phyloP scores from a whole-genome alignment of 768 basidiomycete genomes.

The Strobilomyces echinocephalus region DNA sequence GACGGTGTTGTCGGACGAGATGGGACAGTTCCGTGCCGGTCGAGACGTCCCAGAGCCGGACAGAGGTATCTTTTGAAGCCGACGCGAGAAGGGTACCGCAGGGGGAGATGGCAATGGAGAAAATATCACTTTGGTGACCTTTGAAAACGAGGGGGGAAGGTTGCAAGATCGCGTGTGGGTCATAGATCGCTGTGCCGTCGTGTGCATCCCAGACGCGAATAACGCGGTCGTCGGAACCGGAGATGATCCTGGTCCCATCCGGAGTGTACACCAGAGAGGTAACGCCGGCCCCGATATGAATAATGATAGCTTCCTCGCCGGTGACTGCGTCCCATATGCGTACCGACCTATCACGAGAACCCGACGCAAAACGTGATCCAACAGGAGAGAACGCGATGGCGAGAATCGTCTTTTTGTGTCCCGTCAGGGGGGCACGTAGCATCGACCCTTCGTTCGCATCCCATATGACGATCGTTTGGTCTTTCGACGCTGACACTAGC shows the following conservation, averaged over 20 bases:
- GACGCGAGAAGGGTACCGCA: conserved; percentile 27
- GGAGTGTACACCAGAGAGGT: conserved; percentile 26
- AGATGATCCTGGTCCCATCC: conserved; percentile 27
- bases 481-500: conserved; percentile 25
- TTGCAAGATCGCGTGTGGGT: conserved; percentile 2
- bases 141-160: conserved; percentile 13
- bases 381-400: conserved; percentile 28
- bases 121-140: conserved; percentile 24
- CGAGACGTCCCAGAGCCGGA: conserved; percentile 27
- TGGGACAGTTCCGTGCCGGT: conserved; percentile 18
- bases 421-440: conserved; percentile 15
- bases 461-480: conserved; percentile 28
- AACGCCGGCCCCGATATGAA: conserved; percentile 17
- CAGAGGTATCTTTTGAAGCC: conserved; percentile 29
- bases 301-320: conserved; percentile 19
- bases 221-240: conserved; percentile 28
- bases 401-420: conserved; percentile 25
- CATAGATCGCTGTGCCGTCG: conserved; percentile 13
- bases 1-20: conserved; percentile 27
- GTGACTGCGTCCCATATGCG: conserved; percentile 25
- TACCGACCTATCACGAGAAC: conserved; percentile 28
- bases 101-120: conserved; percentile 29
- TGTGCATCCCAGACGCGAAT: conserved; percentile 30
- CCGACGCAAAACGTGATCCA: conserved; percentile 26
- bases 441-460: conserved; percentile 12